Base-by-base conservation (phyloP, 139 green algal species). In the Chara braunii region DNA sequence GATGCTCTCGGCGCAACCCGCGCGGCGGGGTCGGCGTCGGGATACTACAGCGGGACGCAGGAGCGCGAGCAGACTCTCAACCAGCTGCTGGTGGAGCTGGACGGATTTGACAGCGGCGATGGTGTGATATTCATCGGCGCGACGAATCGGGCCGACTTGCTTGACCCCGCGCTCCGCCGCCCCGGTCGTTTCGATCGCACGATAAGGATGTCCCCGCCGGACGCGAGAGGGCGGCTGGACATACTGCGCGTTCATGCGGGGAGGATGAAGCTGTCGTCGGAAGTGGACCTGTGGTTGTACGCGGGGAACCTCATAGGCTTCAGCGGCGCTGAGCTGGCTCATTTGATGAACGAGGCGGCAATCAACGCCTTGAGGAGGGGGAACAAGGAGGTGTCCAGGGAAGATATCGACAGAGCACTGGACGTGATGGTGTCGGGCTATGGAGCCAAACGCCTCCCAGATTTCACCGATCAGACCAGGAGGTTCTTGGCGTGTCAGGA, bases 61-160 rank as follows among this genome's bases (percentile, higher is more conserved):
- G 94, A 99, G 85, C 80, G 94, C 7, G 94, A 99, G 78, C 96
- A 94, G 81, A 99, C 94, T 5, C 81, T 99, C 6, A 99, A 99
- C 74, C 94, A 99, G 84, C 84, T 98, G 74, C 84, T 96, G 56
- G 90, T 95, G 24, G 90, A 98, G 81, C 95, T 99, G 80, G 93
- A 99, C 71, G 93, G 93, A 34, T 98, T 99, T 78, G 90, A 86
- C 7, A 89, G 88, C 12, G 87, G 91, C 61, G 78, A 66, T 1
- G 93, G 93, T 3, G 88, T 99, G 0, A 85, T 99, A 26, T 97
- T 99, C 75, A 83, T 99, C 30, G 94, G 78, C 0, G 93, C 93
- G 8, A 98, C 93, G 81, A 94, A 68, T 81, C 84, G 37, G n/a
- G 77, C 80, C 24, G 85, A 94, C 78, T 76, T 94, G 66, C 81